Base-by-base conservation (phyloP, 179 eudicot genomes). In the Sideroxylon spinosum region DNA sequence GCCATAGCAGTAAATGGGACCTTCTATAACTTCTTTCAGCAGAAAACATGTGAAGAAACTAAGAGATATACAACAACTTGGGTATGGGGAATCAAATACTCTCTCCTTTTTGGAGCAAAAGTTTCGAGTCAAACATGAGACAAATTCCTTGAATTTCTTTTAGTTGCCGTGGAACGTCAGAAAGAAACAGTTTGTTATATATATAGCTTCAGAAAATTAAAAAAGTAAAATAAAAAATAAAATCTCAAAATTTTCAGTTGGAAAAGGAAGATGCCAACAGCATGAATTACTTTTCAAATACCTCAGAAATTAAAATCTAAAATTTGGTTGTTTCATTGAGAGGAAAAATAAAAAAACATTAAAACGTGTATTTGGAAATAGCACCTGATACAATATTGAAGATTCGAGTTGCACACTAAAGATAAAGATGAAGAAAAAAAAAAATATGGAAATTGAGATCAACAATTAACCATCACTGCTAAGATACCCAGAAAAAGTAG, bases 111-210 rank as follows among this genome's bases (percentile, higher is more conserved):
- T 60, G 32, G 65, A 71, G 75, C 77, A 46, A 23, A 79, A 75
- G 77, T 73, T 3, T 71, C 53, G 66, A 82, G 81, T 81, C 83
- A 83, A 83, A 81, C 86, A 77, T 79, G 85, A 81, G 88, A 84
- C 83, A 62, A 23, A 60, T 76, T 77, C 78, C 57, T 74, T 77
- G 64, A 53, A 68, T 55, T 73, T 37, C 76, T 12, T 55, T 59
- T 59, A 6, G 16, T 37, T 37, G 44, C 44, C 44, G 44, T 37
- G 44, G 44, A 37, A 37, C 44, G 3, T 37, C 1, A 37, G 44
- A 37, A 37, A 37, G 44, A 37, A 3, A 29, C 37, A 29, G 37
- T 29, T 29, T 29, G 37, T 29, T 37, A 37, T 3, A 37, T 37
- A 37, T 37, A 37, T 3, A 37, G 6, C 44, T 37, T 37, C 5